Conservation (phyloP, 2,329 filamentous ascomycete species). For the Botrytis porri region DNA sequence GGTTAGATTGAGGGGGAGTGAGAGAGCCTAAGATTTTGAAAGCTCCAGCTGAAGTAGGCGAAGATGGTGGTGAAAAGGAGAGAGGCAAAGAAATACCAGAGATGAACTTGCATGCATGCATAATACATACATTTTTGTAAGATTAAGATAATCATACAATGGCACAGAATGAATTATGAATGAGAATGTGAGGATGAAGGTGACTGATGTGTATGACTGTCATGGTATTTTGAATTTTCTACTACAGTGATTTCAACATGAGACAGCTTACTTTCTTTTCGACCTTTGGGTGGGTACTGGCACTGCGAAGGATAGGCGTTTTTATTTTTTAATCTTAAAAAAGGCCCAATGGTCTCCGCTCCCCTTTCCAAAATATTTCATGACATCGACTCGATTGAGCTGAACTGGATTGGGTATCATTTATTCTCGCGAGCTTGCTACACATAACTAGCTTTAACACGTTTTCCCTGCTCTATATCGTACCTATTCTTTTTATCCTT, state of each 20-base stretch:
- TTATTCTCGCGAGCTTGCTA: background rate
- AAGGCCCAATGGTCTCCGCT: too few relatives aligned
- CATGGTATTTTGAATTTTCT: background rate
- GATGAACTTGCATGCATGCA: slow-evolving; percentile 4
- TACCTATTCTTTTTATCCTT: background rate
- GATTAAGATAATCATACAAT: slow-evolving; percentile 11
- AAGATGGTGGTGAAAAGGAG: background rate
- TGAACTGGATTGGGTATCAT: background rate
- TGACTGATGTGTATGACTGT: background rate
- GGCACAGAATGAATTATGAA: background rate
- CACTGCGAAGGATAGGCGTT: background rate
- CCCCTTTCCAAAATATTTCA: background rate
- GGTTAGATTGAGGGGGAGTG: slow-evolving; percentile 88
- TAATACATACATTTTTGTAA: slow-evolving; percentile 12
- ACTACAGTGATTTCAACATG: background rate
- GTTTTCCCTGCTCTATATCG: too few relatives aligned
- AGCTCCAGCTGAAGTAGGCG: too few relatives aligned
- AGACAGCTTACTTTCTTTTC: background rate
- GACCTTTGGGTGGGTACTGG: background rate
- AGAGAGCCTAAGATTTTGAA: slow-evolving; percentile 57
- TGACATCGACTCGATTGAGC: too few relatives aligned
- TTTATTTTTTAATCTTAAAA: too few relatives aligned
- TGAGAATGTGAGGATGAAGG: background rate
- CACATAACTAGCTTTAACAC: background rate
- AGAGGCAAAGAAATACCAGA: background rate